Percentiles rank a stretch among this genome's conserved stretches.
Evolutionary conservation across 768 basidiomycete species (phyloP).

Genomic region (Amanita phalloides): DNA sequence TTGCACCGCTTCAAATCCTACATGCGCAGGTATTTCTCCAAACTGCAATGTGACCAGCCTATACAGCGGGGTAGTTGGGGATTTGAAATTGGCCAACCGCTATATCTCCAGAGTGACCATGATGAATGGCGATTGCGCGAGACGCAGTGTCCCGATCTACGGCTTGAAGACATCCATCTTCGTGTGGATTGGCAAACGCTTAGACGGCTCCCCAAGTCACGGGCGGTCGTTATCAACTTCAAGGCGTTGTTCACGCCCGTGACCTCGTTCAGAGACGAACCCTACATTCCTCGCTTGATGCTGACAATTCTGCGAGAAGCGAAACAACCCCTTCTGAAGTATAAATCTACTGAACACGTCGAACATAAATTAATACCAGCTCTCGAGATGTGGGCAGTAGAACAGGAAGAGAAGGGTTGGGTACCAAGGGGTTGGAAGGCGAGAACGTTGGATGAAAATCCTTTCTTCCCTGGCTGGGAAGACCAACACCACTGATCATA

Average conservation of each 20-base stretch:
- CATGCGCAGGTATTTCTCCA: constrained; percentile 31
- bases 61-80: constrained; percentile 45
- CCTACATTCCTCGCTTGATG: constrained; percentile 35
- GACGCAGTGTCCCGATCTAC: constrained; percentile 22
- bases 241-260: constrained; percentile 43
- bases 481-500: not conserved
- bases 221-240: constrained; percentile 41
- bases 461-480: constrained; percentile 40
- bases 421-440: constrained; percentile 38
- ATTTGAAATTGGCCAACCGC: constrained; percentile 37
- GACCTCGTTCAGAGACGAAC: constrained; percentile 30
- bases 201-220: constrained; percentile 34
- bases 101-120: constrained; percentile 31
- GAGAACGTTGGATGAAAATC: constrained; percentile 38
- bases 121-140: constrained; percentile 23
- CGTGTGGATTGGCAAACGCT: constrained; percentile 44
- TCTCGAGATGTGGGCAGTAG: constrained; percentile 32
- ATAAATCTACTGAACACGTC: constrained; percentile 31
- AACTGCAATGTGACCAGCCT: constrained; percentile 33
- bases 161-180: constrained; percentile 29
- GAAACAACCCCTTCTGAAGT: constrained; percentile 26
- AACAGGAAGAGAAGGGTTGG: constrained; percentile 35
- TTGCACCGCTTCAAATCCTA: not conserved
- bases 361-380: constrained; percentile 36
- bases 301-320: constrained; percentile 32